Evolutionary conservation across 768 basidiomycete species (phyloP).

Genomic region (Tubosaeta sp.): DNA sequence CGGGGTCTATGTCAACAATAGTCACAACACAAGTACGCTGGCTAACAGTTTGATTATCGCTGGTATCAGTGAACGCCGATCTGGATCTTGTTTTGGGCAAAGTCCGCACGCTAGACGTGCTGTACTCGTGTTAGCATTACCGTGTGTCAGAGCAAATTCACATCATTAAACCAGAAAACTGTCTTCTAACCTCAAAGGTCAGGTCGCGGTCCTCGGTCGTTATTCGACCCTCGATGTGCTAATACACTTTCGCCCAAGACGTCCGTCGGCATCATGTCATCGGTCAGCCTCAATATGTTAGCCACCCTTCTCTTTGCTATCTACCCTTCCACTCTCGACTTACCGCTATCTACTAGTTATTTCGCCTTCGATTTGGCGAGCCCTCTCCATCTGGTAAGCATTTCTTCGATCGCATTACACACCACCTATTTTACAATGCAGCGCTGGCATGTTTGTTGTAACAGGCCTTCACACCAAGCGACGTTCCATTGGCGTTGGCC

Average conservation of each 20-base stretch:
- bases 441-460: slow-evolving; percentile 21
- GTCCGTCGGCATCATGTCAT: not conserved
- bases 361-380: not conserved
- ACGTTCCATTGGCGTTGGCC: slow-evolving; percentile 2
- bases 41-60: too few species aligned
- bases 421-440: slow-evolving; percentile 15
- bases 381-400: slow-evolving; percentile 6
- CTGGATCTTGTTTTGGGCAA: too few species aligned
- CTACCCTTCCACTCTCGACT: not conserved
- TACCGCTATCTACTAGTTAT: not conserved
- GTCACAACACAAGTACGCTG: too few species aligned
- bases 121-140: too few species aligned
- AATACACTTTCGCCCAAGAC: not conserved
- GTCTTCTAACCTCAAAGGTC: not conserved
- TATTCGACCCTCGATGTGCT: not conserved
- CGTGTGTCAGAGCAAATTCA: too few species aligned
- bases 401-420: not conserved
- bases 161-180: not conserved
- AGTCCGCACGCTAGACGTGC: too few species aligned
- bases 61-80: too few species aligned
- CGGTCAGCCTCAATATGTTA: slow-evolving; percentile 19
- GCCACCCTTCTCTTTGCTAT: slow-evolving; percentile 5
- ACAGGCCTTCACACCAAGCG: slow-evolving; percentile 23
- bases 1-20: too few species aligned
- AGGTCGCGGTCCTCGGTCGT: too few species aligned